Percentiles rank a stretch among this genome's conserved stretches.
Evolutionary conservation across 805 yeast species (phyloP).

Genomic region (Nematodospora valgi): DNA sequence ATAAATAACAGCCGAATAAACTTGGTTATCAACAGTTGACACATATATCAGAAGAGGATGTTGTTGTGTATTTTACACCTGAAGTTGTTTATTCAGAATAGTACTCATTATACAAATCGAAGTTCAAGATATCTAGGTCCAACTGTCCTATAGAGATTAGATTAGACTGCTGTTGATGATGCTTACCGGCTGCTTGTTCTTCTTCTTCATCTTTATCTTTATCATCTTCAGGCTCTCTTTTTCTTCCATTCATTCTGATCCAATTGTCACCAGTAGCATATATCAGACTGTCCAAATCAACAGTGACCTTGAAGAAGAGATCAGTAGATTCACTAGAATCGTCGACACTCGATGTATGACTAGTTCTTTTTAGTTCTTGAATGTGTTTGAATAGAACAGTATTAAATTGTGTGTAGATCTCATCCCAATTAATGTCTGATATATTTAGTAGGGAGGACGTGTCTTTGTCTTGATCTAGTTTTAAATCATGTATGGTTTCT

Average conservation of each 20-base stretch:
- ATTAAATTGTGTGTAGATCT: constrained; percentile 28
- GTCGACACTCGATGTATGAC: background rate
- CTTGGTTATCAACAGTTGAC: no score
- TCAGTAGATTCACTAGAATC: constrained; percentile 9
- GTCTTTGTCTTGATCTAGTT: constrained; percentile 16
- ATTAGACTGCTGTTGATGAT: constrained; percentile 1
- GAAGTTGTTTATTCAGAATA: background rate
- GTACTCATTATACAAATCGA: constrained; percentile 31
- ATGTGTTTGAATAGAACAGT: constrained; percentile 28
- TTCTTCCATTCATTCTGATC: constrained; percentile 16
- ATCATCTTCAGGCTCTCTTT: background rate
- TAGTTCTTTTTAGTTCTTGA: constrained; percentile 23
- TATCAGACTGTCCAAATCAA: constrained; percentile 22
- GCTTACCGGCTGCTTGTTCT: background rate
- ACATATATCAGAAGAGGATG: no score
- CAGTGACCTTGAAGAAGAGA: constrained; percentile 15
- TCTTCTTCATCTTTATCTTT: background rate
- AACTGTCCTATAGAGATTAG: constrained; percentile 21
- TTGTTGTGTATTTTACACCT: no score
- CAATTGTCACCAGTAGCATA: constrained; percentile 18
- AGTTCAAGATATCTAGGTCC: constrained; percentile 23
- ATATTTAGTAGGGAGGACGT: constrained; percentile 16
- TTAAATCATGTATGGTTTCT: constrained; percentile 6
- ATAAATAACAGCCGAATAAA: no score
- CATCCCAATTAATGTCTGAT: constrained; percentile 30